Conservation (phyloP, 2,329 filamentous ascomycete species). For the Massarina eburnea region DNA sequence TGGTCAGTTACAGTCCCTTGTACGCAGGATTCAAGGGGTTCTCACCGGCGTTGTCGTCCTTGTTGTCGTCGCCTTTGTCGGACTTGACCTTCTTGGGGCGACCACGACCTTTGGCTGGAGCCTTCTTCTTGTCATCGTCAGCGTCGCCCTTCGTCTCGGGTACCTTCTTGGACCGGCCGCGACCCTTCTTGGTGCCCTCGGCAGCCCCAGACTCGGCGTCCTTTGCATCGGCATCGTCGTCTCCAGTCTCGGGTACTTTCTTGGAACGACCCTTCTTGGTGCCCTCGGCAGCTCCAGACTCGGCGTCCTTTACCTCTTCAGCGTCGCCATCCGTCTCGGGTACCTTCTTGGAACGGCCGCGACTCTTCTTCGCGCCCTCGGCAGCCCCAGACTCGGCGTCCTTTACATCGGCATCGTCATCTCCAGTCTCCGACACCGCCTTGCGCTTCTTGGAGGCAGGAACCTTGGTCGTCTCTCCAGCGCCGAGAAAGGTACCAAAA, state of each 20-base stretch:
- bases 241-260: too few species aligned
- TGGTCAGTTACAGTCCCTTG: neutral
- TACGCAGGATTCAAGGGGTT: neutral
- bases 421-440: neutral
- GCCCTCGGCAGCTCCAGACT: too few species aligned
- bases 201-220: neutral
- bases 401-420: neutral
- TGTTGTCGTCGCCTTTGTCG: neutral
- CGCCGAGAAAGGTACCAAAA: conserved; percentile 27
- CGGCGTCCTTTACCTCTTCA: conserved; percentile 7
- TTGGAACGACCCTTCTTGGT: conserved; percentile 7
- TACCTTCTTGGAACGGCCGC: too few species aligned
- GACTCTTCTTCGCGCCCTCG: conserved; percentile 2
- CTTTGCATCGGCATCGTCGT: neutral
- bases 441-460: conserved; percentile 9
- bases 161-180: too few species aligned
- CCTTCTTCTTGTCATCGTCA: conserved; percentile 11
- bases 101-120: conserved; percentile 8
- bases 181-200: conserved; percentile 2
- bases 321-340: conserved; percentile 2
- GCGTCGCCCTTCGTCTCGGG: conserved; percentile 3
- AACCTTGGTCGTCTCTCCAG: conserved; percentile 7
- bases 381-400: neutral
- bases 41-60: neutral
- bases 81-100: conserved; percentile 10